Evolutionary conservation across 495 filamentous ascomycete species (phyloP).

Genomic region (Trichodelitschia bisporula): DNA sequence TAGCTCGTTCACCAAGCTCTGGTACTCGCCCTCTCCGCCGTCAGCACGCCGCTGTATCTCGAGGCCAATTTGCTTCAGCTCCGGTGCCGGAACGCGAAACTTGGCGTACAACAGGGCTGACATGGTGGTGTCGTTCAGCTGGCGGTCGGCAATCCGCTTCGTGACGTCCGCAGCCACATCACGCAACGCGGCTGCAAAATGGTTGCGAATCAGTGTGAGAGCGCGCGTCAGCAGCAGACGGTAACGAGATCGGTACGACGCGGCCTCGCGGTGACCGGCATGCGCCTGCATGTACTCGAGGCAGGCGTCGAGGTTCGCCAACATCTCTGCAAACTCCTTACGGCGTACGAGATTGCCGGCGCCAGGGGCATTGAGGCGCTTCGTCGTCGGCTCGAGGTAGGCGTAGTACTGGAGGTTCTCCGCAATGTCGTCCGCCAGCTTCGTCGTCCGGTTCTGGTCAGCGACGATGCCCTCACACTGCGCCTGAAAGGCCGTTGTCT

Average conservation of each 20-base stretch:
- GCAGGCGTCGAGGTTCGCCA: slow-evolving; percentile 64
- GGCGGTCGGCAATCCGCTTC: slow-evolving; percentile 41
- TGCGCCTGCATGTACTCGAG: slow-evolving; percentile 72
- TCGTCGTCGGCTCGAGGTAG: slow-evolving; percentile 73
- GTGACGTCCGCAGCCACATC: slow-evolving; percentile 46
- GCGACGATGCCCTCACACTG: slow-evolving; percentile 69
- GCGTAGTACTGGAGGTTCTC: slow-evolving; percentile 76
- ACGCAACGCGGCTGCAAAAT: slow-evolving; percentile 46
- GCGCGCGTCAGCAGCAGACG: slow-evolving; percentile 44
- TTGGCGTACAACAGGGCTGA: slow-evolving; percentile 58
- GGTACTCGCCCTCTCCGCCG: slow-evolving; percentile 39
- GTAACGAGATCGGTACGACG: slow-evolving; percentile 52
- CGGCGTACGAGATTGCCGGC: slow-evolving; percentile 60
- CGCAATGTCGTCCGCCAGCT: slow-evolving; percentile 56
- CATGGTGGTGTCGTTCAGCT: slow-evolving; percentile 52
- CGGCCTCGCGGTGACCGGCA: slow-evolving; percentile 65
- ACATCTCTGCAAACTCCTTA: slow-evolving; percentile 62
- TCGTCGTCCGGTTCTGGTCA: slow-evolving; percentile 51
- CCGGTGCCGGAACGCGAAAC: slow-evolving; percentile 41
- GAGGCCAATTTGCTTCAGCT: slow-evolving; percentile 37
- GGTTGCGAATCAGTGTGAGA: slow-evolving; percentile 62
- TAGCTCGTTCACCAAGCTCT: slow-evolving; percentile 37
- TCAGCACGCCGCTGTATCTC: slow-evolving; percentile 47
- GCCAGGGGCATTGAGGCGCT: slow-evolving; percentile 75
- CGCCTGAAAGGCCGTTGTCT: slow-evolving; percentile 74